Evolutionary conservation across 73 alveolate genomes (phyloP), one percentile per base, ranked within the genome.

Genomic region (Breviolum minutum): DNA sequence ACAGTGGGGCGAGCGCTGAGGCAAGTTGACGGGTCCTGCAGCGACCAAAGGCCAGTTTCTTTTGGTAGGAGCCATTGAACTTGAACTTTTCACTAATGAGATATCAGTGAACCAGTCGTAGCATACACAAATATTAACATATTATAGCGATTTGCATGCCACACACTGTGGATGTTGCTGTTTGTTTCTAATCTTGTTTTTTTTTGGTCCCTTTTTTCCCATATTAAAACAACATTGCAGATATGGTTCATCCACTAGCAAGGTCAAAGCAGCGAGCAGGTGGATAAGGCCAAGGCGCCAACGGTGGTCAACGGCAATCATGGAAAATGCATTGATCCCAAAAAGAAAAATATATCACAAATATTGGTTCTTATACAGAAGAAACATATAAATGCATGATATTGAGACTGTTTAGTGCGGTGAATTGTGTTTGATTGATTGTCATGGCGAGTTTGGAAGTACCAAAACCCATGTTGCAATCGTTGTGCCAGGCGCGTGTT

Each of bases 401-500:
- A 68, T 68, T 68, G n/a, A 68, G 17, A 22, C 4, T 2, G 77
- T 68, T 17, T 68, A 14, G 17, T 22, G 2, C 24, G 17, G 77
- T 68, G 8, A 68, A 14, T 68, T 1, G 17, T 17, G 17, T 17
- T 17, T 66, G 74, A 66, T 40, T 40, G 54, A 40, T 40, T 40
- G 54, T 40, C 54, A 40, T 40, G n/a, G n/a, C 77, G 8, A 68
- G 1, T 17, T 68, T 22, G 77, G 24, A 68, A 22, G 24, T 14
- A 68, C 6, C n/a, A 68, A 12, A 40, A 40, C 54, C 0, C 54
- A 40, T 0, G 54, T 40, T 40, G 54, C 54, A 40, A 40, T 40
- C 54, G 54, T 40, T 40, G 54, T 40, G 54, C 54, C 94, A 85
- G 94, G 94, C 94, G 5, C 97, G 97, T 30, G 90, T 92, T 60